Evolutionary conservation across 2,329 filamentous ascomycete species (phyloP).

Genomic region (Drechslerella dactyloides): DNA sequence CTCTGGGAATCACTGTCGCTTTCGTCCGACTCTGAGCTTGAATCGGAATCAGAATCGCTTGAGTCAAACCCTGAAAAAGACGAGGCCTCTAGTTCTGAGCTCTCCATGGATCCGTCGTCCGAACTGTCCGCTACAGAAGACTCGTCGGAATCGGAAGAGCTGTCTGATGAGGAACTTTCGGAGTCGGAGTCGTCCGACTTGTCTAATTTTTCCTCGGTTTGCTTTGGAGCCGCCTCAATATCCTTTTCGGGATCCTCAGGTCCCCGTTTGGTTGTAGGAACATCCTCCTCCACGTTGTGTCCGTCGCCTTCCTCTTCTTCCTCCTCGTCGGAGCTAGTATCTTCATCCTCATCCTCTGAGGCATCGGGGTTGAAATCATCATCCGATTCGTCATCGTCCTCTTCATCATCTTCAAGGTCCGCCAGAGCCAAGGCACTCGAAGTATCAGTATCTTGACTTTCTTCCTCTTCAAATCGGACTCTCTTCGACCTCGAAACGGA

Average conservation of each 20-base stretch:
- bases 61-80: constrained; percentile 24
- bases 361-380: constrained; percentile 44
- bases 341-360: constrained; percentile 35
- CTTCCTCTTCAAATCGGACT: constrained; percentile 36
- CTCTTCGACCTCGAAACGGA: constrained; percentile 22
- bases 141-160: neutral
- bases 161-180: constrained; percentile 5
- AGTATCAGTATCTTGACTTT: neutral
- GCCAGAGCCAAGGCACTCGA: constrained; percentile 32
- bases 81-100: constrained; percentile 8
- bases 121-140: too few relatives aligned
- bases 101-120: constrained; percentile 3
- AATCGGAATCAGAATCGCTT: constrained; percentile 17
- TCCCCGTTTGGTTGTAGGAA: neutral
- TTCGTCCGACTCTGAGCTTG: constrained; percentile 13
- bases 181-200: constrained; percentile 16
- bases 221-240: neutral
- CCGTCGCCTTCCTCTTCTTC: neutral
- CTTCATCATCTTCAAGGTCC: constrained; percentile 22
- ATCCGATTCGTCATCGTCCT: constrained; percentile 26
- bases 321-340: constrained; percentile 7
- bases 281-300: neutral
- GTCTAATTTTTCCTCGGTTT: neutral
- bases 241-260: too few relatives aligned
- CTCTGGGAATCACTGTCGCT: constrained; percentile 9